Evolutionary conservation across 305 asterid species (phyloP).

Genomic region (Striga hermonthica): DNA sequence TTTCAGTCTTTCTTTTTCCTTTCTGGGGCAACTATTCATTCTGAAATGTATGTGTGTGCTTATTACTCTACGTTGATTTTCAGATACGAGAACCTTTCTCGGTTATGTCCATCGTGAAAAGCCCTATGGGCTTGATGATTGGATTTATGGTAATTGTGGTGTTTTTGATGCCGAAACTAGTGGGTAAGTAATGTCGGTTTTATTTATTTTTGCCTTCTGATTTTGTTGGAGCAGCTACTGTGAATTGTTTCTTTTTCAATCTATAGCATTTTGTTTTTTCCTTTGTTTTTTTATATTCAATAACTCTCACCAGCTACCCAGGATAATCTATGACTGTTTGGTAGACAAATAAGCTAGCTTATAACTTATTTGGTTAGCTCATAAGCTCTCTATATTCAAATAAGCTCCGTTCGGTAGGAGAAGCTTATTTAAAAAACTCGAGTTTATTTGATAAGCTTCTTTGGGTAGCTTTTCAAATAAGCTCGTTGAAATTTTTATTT

Average conservation of each 20-base stretch:
- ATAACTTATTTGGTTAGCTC: too few relatives aligned
- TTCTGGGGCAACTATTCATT: not conserved
- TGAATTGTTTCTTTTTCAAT: not conserved
- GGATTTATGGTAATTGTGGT: constrained; percentile 88
- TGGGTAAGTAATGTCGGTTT: constrained; percentile 54
- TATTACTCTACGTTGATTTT: constrained; percentile 25
- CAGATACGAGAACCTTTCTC: constrained; percentile 91
- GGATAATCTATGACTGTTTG: too few relatives aligned
- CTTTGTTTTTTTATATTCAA: too few relatives aligned
- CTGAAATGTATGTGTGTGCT: constrained; percentile 3
- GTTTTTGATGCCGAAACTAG: constrained; percentile 94
- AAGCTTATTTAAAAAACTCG: too few relatives aligned
- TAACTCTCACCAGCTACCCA: too few relatives aligned
- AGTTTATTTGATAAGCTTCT: too few relatives aligned
- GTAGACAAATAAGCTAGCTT: too few relatives aligned
- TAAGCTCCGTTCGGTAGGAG: too few relatives aligned
- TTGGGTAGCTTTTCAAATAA: too few relatives aligned
- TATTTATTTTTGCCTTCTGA: not conserved
- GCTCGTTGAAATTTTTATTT: too few relatives aligned
- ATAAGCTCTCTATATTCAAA: too few relatives aligned
- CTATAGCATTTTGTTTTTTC: too few relatives aligned
- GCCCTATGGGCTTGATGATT: constrained; percentile 97
- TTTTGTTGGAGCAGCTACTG: not conserved
- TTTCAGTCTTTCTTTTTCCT: constrained; percentile 1
- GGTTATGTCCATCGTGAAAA: constrained; percentile 66